Conservation (phyloP, 306 rosid species). For the Prunus armeniaca region DNA sequence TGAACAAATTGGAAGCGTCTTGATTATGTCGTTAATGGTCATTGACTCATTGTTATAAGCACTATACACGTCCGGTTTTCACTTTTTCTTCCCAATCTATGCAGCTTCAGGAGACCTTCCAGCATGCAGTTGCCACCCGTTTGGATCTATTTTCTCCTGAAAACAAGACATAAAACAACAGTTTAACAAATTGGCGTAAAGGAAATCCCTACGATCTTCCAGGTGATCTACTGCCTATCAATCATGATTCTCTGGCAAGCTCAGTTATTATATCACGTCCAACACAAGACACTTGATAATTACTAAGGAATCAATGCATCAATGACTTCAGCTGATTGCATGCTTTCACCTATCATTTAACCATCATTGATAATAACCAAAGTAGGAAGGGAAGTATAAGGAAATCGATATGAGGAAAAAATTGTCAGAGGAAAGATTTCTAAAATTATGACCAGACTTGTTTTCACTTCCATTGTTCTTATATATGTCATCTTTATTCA, state of each 20-base stretch:
- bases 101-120: constrained; percentile 26
- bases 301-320: too few relatives aligned
- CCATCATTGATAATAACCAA: not conserved
- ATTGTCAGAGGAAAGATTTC: not conserved
- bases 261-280: too few relatives aligned
- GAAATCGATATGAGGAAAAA: not conserved
- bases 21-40: too few relatives aligned
- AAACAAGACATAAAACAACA: not conserved
- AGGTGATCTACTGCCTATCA: too few relatives aligned
- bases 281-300: too few relatives aligned
- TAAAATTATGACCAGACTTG: not conserved
- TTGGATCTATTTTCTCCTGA: constrained; percentile 44
- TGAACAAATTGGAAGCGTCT: too few relatives aligned
- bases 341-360: too few relatives aligned
- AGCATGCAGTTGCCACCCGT: constrained; percentile 33
- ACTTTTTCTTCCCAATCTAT: not conserved
- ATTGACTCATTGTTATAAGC: not conserved
- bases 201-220: not conserved
- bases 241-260: too few relatives aligned
- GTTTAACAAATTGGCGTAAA: not conserved
- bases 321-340: too few relatives aligned
- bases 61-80: not conserved
- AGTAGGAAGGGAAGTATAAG: too few relatives aligned
- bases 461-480: not conserved
- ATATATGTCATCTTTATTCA: not conserved